Evolutionary conservation across 2,329 filamentous ascomycete species (phyloP).

Genomic region (Fusarium sp.): DNA sequence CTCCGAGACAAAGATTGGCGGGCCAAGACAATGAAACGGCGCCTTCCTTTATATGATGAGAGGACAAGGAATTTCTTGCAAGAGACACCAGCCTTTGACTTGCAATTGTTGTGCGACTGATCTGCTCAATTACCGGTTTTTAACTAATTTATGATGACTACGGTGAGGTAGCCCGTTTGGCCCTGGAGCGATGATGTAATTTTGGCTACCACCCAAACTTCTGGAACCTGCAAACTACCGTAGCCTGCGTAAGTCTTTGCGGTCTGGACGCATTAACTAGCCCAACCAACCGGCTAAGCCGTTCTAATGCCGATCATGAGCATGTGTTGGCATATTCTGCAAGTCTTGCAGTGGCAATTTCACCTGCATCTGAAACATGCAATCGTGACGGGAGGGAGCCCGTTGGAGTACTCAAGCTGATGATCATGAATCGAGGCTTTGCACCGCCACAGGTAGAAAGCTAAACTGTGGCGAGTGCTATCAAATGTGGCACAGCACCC

Average conservation of each 20-base stretch:
- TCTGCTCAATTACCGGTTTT: constrained; percentile 42
- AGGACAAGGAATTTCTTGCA: constrained; percentile 10
- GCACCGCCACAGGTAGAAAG: constrained; percentile 41
- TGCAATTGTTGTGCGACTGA: constrained; percentile 10
- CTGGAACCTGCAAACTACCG: constrained; percentile 33
- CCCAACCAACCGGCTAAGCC: constrained; percentile 29
- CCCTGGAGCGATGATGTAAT: constrained; percentile 49
- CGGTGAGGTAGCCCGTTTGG: constrained; percentile 40
- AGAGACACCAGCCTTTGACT: constrained; percentile 14
- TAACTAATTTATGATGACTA: constrained; percentile 30
- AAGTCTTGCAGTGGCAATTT: constrained; percentile 26
- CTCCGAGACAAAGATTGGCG: constrained; percentile 31
- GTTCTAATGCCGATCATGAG: constrained; percentile 30
- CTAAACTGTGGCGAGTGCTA: constrained; percentile 26
- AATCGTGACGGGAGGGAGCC: constrained; percentile 26
- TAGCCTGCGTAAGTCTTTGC: not conserved
- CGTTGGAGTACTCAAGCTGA: constrained; percentile 6
- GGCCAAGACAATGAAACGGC: constrained; percentile 19
- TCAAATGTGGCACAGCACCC: constrained; percentile 29
- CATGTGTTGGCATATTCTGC: constrained; percentile 29
- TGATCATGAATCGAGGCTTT: constrained; percentile 1
- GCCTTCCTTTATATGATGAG: constrained; percentile 18
- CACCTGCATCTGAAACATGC: constrained; percentile 34
- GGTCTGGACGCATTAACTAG: constrained; percentile 22
- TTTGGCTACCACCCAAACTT: constrained; percentile 25